Evolutionary conservation across 1,139 yeast genomes (phyloP), one percentile per base, ranked within the genome.

Genomic region (Scheffersomyces illinoinensis): DNA sequence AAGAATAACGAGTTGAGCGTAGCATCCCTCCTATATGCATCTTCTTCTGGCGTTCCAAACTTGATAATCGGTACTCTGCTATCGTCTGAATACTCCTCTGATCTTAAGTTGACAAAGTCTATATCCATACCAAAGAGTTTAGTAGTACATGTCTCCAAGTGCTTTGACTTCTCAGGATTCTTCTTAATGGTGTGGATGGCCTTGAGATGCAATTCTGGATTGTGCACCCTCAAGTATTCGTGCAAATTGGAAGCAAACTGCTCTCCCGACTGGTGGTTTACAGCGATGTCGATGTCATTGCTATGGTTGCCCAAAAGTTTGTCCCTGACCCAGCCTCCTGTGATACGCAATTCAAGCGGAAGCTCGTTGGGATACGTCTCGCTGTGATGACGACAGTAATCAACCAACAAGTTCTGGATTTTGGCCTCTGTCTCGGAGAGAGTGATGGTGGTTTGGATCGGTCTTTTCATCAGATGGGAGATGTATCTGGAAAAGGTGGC

Each of bases 281-380:
- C 85, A 7, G 98, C 98, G 58, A 95, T 91, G 68, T 95, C 99
- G 52, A 95, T 79, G 72, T 95, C 99, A 69, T 95, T 88, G 57
- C 96, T 88, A 46, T 85, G 87, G 55, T 83, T 81, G 0, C 96
- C 96, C 50, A 96, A 77, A 49, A 95, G 76, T 76, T 95, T 95
- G 73, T 95, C 99, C 67, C 99, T 83, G 5, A 95, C 99, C 99
- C 99, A 95, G 0, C 99, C 99, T 46, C 99, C 99, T 0, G 98
- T 93, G 66, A 95, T 90, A 62, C 99, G 75, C 21, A 93, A 79
- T 46, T 84, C 88, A 23, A 81, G 61, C 4, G 21, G 24, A 24
- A 48, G 21, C 23, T 56, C 51, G 18, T 61, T 26, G 58, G 80
- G 79, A 62, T 81, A 78, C 3, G 43, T 33, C 43, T 33, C 43